phyloP scores from a whole-genome alignment of 2,329 filamentous ascomycete species.

The Apiospora kogelbergensis region DNA sequence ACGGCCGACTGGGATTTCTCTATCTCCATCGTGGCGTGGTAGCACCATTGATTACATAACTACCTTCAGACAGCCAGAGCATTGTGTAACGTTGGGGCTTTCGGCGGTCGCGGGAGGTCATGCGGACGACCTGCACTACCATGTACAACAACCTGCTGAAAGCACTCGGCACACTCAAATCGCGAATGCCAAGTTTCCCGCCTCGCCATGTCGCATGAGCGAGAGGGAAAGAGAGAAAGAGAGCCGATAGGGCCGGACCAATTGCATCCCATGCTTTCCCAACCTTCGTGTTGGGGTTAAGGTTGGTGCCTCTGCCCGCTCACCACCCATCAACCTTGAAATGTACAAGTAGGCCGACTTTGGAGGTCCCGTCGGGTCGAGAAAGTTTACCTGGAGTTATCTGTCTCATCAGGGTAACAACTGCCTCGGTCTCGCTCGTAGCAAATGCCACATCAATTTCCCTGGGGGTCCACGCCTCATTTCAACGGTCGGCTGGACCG shows the following conservation, averaged over 20 bases:
- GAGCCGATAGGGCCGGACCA: neutral
- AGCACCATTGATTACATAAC: neutral
- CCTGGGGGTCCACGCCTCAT: neutral
- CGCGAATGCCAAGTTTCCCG: neutral
- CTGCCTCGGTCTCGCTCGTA: neutral
- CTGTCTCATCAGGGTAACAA: neutral
- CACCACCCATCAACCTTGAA: neutral
- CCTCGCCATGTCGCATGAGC: neutral
- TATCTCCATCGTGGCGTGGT: neutral
- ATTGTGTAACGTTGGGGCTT: neutral
- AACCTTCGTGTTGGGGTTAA: neutral
- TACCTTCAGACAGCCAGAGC: neutral
- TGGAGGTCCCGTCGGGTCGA: neutral
- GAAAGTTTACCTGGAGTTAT: neutral
- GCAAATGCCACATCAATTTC: slow-evolving; percentile 2
- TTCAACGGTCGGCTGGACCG: neutral
- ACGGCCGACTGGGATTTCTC: neutral
- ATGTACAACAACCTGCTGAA: neutral
- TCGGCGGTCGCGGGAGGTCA: neutral
- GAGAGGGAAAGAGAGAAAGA: too few relatives aligned
- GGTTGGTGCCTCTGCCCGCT: neutral
- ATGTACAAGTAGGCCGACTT: neutral
- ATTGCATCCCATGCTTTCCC: neutral
- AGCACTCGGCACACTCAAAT: neutral
- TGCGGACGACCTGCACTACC: neutral